Base-by-base conservation (phyloP, 2,329 filamentous ascomycete species). In the Penicillium sp. region DNA sequence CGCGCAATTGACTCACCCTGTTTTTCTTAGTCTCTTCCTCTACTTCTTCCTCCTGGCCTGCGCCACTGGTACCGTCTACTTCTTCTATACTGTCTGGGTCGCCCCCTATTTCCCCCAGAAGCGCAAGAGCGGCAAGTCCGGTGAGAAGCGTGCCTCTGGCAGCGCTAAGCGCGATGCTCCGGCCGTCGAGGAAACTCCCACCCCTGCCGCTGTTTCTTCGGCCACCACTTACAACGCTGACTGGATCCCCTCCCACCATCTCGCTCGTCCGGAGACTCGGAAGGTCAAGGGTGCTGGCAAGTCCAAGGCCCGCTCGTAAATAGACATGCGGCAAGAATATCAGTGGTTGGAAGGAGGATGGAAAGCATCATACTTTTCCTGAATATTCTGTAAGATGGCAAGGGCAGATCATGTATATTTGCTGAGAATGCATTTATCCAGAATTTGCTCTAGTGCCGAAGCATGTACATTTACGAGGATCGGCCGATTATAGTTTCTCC, bases 1-100 rank as follows among this genome's bases (percentile, higher is more conserved):
- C 26, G 48, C 29, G n/a, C 52, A 45, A 49, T 56, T 51, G 51
- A 66, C 56, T 54, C 18, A 58, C 21, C 43, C 51, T 58, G 54
- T 54, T 42, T 28, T 33, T 39, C 13, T 23, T 33, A 97, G 94
- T 71, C 90, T 97, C 78, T 99, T 99, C 85, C 85, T 99, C 58
- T 97, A 97, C 81, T 81, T 96, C 71, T 86, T 97, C 80, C 88
- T 99, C 65, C 80, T 87, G 49, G 86, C 82, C 57, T 83, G 81
- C 58, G 95, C 95, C 71, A 85, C 77, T 60, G 91, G 88, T 57
- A 90, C 87, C 49, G 84, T 88, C 71, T 96, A 93, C 85, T 96
- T 96, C 76, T 90, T 96, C 78, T 99, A 99, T 84, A 94, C 88
- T 80, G 95, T 93, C 68, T 97, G 93, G 91, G 88, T 99, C 76